A percentile compares a stretch with the other conserved stretches of the same genome.
These are phyloP conservation scores for Carnegiea gigantea DNA, from an alignment of 179 eudicot genomes.

Conservation along the genomic window DNA sequence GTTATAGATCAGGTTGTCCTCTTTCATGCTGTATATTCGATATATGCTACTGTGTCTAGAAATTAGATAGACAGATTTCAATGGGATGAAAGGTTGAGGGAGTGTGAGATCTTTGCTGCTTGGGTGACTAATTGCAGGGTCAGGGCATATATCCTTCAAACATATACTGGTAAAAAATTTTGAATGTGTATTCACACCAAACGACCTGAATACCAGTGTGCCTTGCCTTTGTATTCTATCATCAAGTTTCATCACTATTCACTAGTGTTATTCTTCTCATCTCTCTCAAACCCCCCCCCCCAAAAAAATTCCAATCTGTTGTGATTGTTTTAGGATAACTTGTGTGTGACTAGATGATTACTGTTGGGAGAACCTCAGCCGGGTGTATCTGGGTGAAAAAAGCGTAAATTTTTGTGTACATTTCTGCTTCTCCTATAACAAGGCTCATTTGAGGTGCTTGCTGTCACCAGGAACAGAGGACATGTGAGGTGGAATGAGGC, in stretches of 20 bases:
- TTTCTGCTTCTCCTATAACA: neutral
- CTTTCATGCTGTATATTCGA: neutral
- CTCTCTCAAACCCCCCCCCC: neutral
- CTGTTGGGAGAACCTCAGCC: neutral
- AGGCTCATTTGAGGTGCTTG: neutral
- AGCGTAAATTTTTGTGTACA: neutral
- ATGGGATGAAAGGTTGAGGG: neutral
- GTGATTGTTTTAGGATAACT: neutral
- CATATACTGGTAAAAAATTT: neutral
- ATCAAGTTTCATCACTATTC: neutral
- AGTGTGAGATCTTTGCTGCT: neutral
- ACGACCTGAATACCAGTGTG: neutral
- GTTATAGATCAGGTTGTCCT: neutral
- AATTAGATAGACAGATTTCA: neutral
- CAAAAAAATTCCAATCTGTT: neutral
- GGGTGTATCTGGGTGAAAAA: conserved; percentile 1
- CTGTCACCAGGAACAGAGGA: conserved; percentile 46
- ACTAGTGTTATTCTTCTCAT: neutral
- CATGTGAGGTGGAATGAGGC: conserved; percentile 85
- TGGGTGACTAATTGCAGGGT: neutral
- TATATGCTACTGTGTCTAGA: neutral
- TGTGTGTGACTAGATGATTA: neutral
- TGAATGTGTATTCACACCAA: neutral
- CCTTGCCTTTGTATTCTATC: neutral
- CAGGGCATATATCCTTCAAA: neutral